These are phyloP conservation scores for Pulveroboletus sp. DNA, from an alignment of 768 basidiomycete species.

Conservation along the genomic window DNA sequence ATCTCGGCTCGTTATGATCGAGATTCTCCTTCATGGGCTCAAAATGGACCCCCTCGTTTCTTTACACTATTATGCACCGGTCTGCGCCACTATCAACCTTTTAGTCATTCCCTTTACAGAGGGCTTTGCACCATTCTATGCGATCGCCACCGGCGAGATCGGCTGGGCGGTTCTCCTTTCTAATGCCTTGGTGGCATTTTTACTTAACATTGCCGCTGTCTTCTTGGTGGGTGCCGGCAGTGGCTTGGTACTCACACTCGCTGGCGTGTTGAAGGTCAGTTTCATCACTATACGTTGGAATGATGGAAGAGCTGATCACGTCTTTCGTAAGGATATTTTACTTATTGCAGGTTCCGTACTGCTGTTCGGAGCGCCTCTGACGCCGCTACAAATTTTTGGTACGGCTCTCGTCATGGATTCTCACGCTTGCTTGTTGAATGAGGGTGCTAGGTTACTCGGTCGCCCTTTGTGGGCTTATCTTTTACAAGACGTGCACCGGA, in stretches of 20 bases:
- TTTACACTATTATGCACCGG: slow-evolving; percentile 93
- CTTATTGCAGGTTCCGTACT: slow-evolving; percentile 89
- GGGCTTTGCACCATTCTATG: slow-evolving; percentile 81
- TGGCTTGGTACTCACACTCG: slow-evolving; percentile 85
- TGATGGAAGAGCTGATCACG: slow-evolving; percentile 9
- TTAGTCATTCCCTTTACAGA: slow-evolving; percentile 87
- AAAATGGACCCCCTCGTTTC: slow-evolving; percentile 98
- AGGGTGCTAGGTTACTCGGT: slow-evolving; percentile 68
- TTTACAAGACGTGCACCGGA: slow-evolving; percentile 74
- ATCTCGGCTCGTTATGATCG: slow-evolving; percentile 92
- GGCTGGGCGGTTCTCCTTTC: slow-evolving; percentile 69
- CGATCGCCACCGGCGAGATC: slow-evolving; percentile 45
- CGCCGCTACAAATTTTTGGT: slow-evolving; percentile 82
- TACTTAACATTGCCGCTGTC: slow-evolving; percentile 88
- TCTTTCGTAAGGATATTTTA: slow-evolving; percentile 69
- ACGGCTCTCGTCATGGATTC: slow-evolving; percentile 16
- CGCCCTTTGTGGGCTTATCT: slow-evolving; percentile 76
- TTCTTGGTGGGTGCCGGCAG: slow-evolving; percentile 88
- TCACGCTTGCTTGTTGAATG: background rate
- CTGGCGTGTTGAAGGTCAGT: slow-evolving; percentile 86
- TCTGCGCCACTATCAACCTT: slow-evolving; percentile 88
- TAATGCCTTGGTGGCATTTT: slow-evolving; percentile 86
- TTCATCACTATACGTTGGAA: background rate
- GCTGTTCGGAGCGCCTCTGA: slow-evolving; percentile 75
- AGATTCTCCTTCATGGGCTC: slow-evolving; percentile 87